Conservation (phyloP, 371 early-diverging fungal genomes). For the Umbelopsis sp. region DNA sequence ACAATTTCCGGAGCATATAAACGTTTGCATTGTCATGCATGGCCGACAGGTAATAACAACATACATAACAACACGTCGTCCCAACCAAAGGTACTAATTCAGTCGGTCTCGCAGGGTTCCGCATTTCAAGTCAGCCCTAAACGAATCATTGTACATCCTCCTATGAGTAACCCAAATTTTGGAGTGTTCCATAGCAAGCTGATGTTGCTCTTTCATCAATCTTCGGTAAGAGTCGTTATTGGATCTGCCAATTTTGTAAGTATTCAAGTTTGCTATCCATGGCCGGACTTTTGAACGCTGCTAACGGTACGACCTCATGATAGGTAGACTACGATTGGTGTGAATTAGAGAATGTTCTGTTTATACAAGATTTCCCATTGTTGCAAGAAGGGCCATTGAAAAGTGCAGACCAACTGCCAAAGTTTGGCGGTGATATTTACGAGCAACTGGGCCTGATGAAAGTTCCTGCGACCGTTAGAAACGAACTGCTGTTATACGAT, state of each 20-base stretch:
- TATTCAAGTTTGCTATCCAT: background rate
- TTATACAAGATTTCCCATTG: conserved; percentile 51
- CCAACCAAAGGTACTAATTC: background rate
- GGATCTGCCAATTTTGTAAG: conserved; percentile 53
- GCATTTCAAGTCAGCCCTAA: conserved; percentile 27
- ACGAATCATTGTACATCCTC: conserved; percentile 41
- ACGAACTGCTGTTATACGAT: conserved; percentile 40
- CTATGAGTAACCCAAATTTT: conserved; percentile 35
- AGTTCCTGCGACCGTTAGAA: conserved; percentile 42
- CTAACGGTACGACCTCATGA: background rate
- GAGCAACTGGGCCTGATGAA: conserved; percentile 39
- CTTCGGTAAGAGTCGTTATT: conserved; percentile 47
- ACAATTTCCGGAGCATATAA: conserved; percentile 38
- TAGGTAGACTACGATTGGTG: conserved; percentile 47
- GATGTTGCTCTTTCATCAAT: conserved; percentile 42
- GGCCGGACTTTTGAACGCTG: too few relatives aligned
- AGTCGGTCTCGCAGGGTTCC: conserved; percentile 26
- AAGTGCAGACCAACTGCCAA: conserved; percentile 22
- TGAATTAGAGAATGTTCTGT: conserved; percentile 52
- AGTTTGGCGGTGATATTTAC: conserved; percentile 39
- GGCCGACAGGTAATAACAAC: conserved; percentile 40
- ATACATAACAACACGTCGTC: too few relatives aligned
- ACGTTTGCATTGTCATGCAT: conserved; percentile 45
- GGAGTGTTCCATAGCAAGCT: conserved; percentile 51
- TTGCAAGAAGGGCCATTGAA: conserved; percentile 8